Percentiles rank a stretch among this genome's conserved stretches.
Conservation (phyloP, 352 stramenopile species). For the Pythium brachiatum region DNA sequence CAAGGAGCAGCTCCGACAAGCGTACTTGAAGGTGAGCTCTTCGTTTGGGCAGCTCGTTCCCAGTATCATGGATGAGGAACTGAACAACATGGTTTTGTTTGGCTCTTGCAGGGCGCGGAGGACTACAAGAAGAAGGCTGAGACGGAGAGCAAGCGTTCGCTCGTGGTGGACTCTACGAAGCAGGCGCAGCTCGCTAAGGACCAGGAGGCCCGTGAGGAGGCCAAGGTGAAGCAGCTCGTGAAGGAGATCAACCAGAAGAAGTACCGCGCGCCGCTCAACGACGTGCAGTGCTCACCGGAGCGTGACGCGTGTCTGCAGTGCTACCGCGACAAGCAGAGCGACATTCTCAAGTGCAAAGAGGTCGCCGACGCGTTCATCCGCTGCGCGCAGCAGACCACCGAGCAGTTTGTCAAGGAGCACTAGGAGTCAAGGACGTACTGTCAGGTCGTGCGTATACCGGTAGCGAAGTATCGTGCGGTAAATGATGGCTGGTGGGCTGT, state of each 20-base stretch:
- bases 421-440: slow-evolving; percentile 1
- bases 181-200: slow-evolving; percentile 69
- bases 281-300: slow-evolving; percentile 79
- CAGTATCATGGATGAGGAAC: background rate
- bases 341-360: slow-evolving; percentile 85
- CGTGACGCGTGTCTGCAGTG: slow-evolving; percentile 81
- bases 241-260: slow-evolving; percentile 82
- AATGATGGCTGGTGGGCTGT: background rate
- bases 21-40: slow-evolving; percentile 60
- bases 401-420: slow-evolving; percentile 75
- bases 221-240: slow-evolving; percentile 71
- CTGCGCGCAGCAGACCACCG: slow-evolving; percentile 79
- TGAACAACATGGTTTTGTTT: background rate
- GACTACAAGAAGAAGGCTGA: slow-evolving; percentile 69
- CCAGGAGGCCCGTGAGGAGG: slow-evolving; percentile 61
- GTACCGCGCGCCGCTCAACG: slow-evolving; percentile 73
- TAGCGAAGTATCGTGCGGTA: background rate
- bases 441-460: background rate
- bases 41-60: background rate
- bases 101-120: slow-evolving; percentile 43
- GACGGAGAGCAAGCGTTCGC: slow-evolving; percentile 38
- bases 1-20: slow-evolving; percentile 76
- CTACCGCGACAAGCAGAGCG: slow-evolving; percentile 79
- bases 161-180: slow-evolving; percentile 28
- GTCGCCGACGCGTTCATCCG: slow-evolving; percentile 82